Evolutionary conservation across 192 early-diverging fungal species (phyloP), one percentile per base, ranked within the genome.

Genomic region (Backusella australiensis): DNA sequence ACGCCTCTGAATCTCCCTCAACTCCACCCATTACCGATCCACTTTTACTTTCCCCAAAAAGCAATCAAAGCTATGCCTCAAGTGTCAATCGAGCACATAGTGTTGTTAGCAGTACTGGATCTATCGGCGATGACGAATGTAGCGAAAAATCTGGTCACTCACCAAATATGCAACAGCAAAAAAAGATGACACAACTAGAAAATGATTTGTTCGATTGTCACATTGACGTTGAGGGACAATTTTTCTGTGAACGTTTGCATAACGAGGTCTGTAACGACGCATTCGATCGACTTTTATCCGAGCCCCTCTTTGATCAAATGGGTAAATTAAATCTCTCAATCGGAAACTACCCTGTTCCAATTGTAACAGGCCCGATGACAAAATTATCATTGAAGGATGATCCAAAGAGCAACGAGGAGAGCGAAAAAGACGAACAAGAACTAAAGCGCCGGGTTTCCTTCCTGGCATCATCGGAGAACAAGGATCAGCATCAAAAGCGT

Each of bases 221-320:
- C 23, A 74, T 65, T 39, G 56, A 74, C 34, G 42, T 44, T 2
- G 70, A 71, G 26, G 70, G 70, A 0, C 52, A 65, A 32, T 1
- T 65, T 4, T 65, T 65, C 35, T 56, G 56, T 17, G 35, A 56
- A 39, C 59, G 34, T 11, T 29, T 74, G 23, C 59, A 65, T 74
- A 72, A 53, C 23, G 46, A 72, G 23, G 71, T 53, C 0, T 53
- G 49, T 6, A 52, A 72, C 23, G 71, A 72, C 21, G 44, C 71
- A 35, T 35, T 72, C 21, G 32, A 72, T 34, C 46, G 49, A 0
- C 49, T 72, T 49, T 34, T 72, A 34, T 72, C 71, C 4, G 49
- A 72, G 12, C 71, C 71, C 11, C 44, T 72, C 29, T 72, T 72
- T 52, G 71, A 72, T n/a, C 29, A 34, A 36, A 49, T 53, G 49